These are phyloP conservation scores for Penicillium soppii DNA, from an alignment of 495 filamentous ascomycete species.

Conservation along the genomic window DNA sequence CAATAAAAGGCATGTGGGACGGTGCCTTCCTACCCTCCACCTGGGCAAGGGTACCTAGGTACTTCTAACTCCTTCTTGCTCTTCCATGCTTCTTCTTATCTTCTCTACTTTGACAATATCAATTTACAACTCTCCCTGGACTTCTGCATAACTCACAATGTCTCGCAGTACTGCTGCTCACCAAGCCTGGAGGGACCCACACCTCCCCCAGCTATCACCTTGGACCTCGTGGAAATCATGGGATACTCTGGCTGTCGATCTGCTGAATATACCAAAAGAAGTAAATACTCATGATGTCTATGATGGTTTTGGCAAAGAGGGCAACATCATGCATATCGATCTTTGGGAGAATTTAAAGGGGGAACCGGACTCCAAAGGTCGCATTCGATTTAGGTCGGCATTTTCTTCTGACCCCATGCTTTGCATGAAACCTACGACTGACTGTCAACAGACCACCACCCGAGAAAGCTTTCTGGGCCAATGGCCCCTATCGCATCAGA, in stretches of 20 bases:
- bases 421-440: background rate
- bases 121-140: no score
- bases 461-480: slow-evolving; percentile 36
- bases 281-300: slow-evolving; percentile 36
- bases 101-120: no score
- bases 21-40: no score
- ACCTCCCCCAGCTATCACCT: no score
- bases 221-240: slow-evolving; percentile 34
- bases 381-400: slow-evolving; percentile 45
- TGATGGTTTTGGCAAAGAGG: slow-evolving; percentile 38
- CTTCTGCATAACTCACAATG: no score
- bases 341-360: slow-evolving; percentile 39
- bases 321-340: slow-evolving; percentile 42
- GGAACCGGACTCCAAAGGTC: slow-evolving; percentile 23
- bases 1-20: no score
- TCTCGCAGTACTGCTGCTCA: no score
- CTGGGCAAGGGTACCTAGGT: no score
- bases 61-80: no score
- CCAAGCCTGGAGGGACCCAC: no score
- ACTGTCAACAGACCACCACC: slow-evolving; percentile 41
- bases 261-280: slow-evolving; percentile 33
- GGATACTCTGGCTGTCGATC: slow-evolving; percentile 36
- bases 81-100: no score
- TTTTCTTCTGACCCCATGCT: background rate
- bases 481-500: slow-evolving; percentile 22